Percentiles rank a stretch among this genome's conserved stretches.
Conservation (phyloP, 148 eudicot genomes). For the Nepenthes mirabilis region DNA sequence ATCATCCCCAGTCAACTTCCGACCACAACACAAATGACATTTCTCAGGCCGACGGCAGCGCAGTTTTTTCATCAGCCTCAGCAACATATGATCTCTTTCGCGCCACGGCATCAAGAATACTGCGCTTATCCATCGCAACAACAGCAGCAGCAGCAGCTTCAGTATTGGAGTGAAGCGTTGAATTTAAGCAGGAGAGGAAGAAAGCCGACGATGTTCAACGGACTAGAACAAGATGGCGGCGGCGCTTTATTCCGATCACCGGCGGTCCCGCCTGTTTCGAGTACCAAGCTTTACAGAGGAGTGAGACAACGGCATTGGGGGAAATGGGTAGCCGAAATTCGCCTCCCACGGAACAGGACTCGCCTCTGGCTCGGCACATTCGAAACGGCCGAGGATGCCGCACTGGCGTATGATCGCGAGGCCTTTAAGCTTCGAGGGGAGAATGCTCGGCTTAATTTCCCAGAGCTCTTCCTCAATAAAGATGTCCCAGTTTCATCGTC, state of each 20-base stretch:
- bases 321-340: conserved; percentile 38
- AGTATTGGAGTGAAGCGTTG: conserved; percentile 58
- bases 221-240: background rate
- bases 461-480: conserved; percentile 11
- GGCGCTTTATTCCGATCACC: background rate
- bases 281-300: conserved; percentile 20
- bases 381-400: conserved; percentile 26
- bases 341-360: conserved; percentile 24
- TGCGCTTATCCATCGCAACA: background rate
- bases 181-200: conserved; percentile 61
- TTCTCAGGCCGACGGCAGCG: background rate
- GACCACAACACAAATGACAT: background rate
- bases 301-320: conserved; percentile 37
- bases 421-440: conserved; percentile 24
- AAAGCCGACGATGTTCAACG: conserved; percentile 17
- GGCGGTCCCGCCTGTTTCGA: background rate
- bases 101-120: conserved; percentile 10
- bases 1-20: background rate
- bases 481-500: background rate
- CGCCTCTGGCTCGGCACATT: conserved; percentile 36
- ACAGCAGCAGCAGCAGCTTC: conserved; percentile 28
- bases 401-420: conserved; percentile 29
- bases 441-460: conserved; percentile 25
- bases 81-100: conserved; percentile 74
- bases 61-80: conserved; percentile 4